Evolutionary conservation across 2,329 filamentous ascomycete species (phyloP).

Genomic region (Diaporthe sp.): DNA sequence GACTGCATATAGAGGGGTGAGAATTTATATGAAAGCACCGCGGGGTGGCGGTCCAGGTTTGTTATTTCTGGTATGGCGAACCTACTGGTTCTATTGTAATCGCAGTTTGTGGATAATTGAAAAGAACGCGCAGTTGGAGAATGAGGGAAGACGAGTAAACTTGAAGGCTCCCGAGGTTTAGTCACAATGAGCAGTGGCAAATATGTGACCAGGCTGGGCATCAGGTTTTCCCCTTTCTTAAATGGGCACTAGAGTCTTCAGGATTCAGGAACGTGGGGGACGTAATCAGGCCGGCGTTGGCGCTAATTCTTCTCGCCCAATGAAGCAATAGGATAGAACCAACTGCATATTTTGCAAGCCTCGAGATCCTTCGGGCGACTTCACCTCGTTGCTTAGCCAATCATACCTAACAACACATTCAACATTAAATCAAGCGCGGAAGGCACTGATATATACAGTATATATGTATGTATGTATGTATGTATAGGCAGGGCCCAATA

Average conservation of each 20-base stretch:
- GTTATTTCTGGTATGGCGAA: not conserved
- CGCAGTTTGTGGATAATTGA: not conserved
- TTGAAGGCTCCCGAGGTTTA: no score
- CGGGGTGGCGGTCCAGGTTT: no score
- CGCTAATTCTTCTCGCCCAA: not conserved
- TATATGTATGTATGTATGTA: no score
- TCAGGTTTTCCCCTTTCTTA: no score
- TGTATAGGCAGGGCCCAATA: no score
- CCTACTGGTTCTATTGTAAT: not conserved
- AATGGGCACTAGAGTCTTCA: not conserved
- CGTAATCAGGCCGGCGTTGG: no score
- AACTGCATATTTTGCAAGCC: not conserved
- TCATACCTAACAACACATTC: not conserved
- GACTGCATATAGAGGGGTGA: not conserved
- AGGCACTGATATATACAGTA: no score
- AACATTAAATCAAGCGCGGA: no score
- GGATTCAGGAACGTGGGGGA: slow-evolving; percentile 5
- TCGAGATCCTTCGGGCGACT: not conserved
- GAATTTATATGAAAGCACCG: no score
- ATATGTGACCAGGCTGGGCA: no score
- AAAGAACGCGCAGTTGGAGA: not conserved
- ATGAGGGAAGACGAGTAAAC: not conserved
- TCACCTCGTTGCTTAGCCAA: not conserved
- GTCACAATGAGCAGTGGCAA: no score
- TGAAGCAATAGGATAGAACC: not conserved